These are phyloP conservation scores for Ustilago esculenta DNA, from an alignment of 1,284 basidiomycete genomes.

Conservation along the genomic window DNA sequence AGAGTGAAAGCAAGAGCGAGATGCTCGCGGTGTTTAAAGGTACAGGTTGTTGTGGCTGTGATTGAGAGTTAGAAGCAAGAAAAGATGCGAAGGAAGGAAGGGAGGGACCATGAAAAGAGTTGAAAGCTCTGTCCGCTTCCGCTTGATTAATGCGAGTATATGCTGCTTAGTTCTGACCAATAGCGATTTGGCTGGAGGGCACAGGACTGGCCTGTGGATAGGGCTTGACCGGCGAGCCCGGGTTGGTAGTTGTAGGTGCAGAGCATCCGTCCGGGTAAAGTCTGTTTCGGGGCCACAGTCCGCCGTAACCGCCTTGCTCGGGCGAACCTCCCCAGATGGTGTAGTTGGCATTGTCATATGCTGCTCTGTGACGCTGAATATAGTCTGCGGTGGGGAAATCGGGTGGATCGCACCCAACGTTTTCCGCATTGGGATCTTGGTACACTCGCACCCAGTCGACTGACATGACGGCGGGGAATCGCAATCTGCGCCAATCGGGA, in stretches of 20 bases:
- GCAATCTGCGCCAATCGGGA: constrained; percentile 37
- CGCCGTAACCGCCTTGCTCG: constrained; percentile 56
- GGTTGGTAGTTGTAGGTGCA: constrained; percentile 26
- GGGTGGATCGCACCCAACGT: constrained; percentile 57
- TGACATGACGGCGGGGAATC: constrained; percentile 49
- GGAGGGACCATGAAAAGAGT: constrained; percentile 12
- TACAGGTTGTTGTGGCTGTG: constrained; percentile 4
- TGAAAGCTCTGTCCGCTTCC: too few relatives aligned
- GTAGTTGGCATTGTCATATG: constrained; percentile 54
- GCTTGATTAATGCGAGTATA: too few relatives aligned
- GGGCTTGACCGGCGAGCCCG: constrained; percentile 43
- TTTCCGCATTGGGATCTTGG: constrained; percentile 44
- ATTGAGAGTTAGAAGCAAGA: not conserved
- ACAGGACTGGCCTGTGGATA: constrained; percentile 35
- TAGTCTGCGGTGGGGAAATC: constrained; percentile 72
- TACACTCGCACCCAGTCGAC: constrained; percentile 57
- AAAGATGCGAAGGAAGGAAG: not conserved
- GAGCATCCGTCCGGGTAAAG: constrained; percentile 42
- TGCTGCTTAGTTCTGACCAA: constrained; percentile 19
- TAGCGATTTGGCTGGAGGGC: constrained; percentile 33
- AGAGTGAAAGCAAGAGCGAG: too few relatives aligned
- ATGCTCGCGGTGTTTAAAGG: not conserved
- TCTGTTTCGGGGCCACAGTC: constrained; percentile 54
- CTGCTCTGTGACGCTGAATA: constrained; percentile 67
- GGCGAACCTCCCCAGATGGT: constrained; percentile 56